Base-by-base conservation (phyloP, 805 yeast species). In the Yarrowia sp. region DNA sequence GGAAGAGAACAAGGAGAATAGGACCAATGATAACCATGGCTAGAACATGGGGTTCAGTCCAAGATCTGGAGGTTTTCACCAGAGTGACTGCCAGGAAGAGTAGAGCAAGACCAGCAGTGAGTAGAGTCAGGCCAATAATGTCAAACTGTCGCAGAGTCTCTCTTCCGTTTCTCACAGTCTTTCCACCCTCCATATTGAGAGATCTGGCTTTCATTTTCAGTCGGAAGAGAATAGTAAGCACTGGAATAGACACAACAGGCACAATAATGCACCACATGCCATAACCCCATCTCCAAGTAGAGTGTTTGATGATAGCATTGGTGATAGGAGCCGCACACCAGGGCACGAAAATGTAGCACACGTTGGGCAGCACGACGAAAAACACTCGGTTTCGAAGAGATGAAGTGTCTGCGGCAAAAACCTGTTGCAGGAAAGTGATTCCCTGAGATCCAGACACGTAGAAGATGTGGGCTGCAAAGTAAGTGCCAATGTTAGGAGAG, bases 21-120 rank as follows among this genome's bases (percentile, higher is more conserved):
- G 84, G 79, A 1, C 96, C 95, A 65, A 89, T 71, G 31, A 86
- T 89, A 58, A 88, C 75, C 1, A 92, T 91, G 10, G 81, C 93
- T 68, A 89, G 84, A 68, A 86, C 80, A 51, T 83, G 77, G n/a
- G 84, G 89, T 65, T 79, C 77, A 57, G 77, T 71, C 95, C 95
- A 89, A 55, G 79, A 77, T 2, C 76, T 67, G 1, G 71, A 50
- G 35, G 75, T 72, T 66, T 92, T 92, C 67, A 92, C 92, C 36
- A 89, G 74, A 11, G 95, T 88, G 68, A 89, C 79, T 18, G 95
- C 95, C 17, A 84, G 85, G 66, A 89, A 78, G 50, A 89, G 78
- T 69, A 87, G 82, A 42, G 90, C 91, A 18, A 89, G 76, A 1
- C 81, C 79, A 31, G 82, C 81, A 62, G 83, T 79, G 69, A 88